A percentile compares a stretch with the other conserved stretches of the same genome.
These are phyloP conservation scores for Penicillium bovifimosum DNA, from an alignment of 495 filamentous ascomycete genomes.

Conservation along the genomic window DNA sequence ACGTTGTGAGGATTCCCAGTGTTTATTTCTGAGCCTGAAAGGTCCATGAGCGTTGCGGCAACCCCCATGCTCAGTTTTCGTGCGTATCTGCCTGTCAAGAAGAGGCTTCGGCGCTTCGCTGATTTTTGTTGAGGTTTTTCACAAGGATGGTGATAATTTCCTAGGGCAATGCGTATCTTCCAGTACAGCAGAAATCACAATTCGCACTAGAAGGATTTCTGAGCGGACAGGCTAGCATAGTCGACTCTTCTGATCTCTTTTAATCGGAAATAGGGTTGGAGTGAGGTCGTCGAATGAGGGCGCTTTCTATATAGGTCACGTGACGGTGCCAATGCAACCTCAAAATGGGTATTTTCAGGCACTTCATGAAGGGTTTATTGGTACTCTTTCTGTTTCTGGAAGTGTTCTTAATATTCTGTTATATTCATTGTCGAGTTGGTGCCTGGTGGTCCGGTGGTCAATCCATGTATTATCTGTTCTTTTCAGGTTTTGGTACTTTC, in stretches of 20 bases:
- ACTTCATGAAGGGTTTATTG: too few relatives aligned
- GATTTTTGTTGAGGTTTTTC: neutral
- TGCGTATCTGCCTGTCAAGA: neutral
- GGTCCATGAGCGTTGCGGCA: neutral
- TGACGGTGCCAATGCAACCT: slow-evolving; percentile 1
- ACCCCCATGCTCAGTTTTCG: neutral
- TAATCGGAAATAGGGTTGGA: neutral
- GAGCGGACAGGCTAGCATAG: neutral
- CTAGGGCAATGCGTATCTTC: neutral
- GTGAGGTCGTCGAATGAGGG: slow-evolving; percentile 4
- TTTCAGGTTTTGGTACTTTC: too few relatives aligned
- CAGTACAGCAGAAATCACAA: neutral
- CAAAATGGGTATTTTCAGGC: too few relatives aligned
- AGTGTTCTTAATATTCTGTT: too few relatives aligned
- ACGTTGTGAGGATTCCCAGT: neutral
- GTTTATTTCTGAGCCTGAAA: neutral
- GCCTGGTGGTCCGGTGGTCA: too few relatives aligned
- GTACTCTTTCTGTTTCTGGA: too few relatives aligned
- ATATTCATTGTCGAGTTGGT: too few relatives aligned
- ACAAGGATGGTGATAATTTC: neutral
- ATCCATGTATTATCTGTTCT: too few relatives aligned
- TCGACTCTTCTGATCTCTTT: neutral
- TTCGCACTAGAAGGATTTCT: neutral
- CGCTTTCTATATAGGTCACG: slow-evolving; percentile 2
- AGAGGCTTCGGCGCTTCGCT: too few relatives aligned